phyloP scores from a whole-genome alignment of 1,284 basidiomycete species.

The Malassezia brasiliensis region DNA sequence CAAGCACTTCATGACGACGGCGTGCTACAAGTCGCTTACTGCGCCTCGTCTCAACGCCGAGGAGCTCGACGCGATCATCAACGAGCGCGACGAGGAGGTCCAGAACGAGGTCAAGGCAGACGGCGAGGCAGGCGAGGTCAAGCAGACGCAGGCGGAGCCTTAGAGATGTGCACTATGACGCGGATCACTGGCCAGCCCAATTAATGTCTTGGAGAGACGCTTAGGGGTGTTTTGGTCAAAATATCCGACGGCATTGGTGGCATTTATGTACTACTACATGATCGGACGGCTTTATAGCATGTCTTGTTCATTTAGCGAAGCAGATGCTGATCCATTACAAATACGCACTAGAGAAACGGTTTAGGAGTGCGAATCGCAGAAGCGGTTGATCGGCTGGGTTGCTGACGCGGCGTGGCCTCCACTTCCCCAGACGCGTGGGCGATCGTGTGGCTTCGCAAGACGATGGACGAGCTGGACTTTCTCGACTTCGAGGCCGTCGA shows the following conservation, averaged over 20 bases:
- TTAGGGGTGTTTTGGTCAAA: neutral
- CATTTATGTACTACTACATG: neutral
- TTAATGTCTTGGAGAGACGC: neutral
- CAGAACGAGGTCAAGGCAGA: neutral
- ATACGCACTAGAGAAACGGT: too few species aligned
- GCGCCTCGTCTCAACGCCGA: conserved; percentile 24
- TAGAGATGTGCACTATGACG: neutral
- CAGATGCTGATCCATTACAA: too few species aligned
- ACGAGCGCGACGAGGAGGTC: conserved; percentile 3
- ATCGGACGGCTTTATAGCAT: neutral
- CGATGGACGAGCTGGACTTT: conserved; percentile 4
- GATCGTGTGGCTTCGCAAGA: neutral
- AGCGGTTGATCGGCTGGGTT: too few species aligned
- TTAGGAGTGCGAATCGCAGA: too few species aligned
- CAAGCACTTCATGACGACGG: conserved; percentile 25
- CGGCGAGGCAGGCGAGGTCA: neutral
- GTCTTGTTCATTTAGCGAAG: neutral
- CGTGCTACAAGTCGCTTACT: conserved; percentile 26
- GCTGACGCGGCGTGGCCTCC: too few species aligned
- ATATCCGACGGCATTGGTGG: neutral
- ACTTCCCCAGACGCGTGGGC: too few species aligned
- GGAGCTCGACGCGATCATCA: conserved; percentile 27
- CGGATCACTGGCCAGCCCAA: neutral
- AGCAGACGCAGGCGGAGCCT: neutral
- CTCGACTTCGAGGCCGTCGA: neutral